These are phyloP conservation scores for Gynandropsis gynandra DNA, from an alignment of 345 rosid species.

Conservation along the genomic window DNA sequence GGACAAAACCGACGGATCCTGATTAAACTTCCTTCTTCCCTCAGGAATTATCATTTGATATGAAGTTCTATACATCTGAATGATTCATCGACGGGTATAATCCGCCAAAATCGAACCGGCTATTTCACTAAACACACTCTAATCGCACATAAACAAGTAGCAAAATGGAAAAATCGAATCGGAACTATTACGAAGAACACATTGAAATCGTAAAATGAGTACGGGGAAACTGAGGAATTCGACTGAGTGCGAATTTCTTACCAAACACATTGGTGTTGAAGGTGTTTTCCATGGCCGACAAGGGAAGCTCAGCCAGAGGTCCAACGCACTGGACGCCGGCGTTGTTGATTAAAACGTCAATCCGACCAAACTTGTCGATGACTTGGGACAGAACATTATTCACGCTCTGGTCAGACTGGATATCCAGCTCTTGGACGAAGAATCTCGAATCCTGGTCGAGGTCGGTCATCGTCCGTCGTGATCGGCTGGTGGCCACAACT, in stretches of 20 bases:
- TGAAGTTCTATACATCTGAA: not conserved
- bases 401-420: constrained; percentile 57
- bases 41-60: not conserved
- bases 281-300: constrained; percentile 47
- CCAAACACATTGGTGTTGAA: constrained; percentile 76
- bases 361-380: constrained; percentile 48
- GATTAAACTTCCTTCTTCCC: not conserved
- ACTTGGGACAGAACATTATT: constrained; percentile 36
- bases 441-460: constrained; percentile 60
- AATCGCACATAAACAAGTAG: too few species aligned
- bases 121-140: constrained; percentile 54
- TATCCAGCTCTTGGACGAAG: constrained; percentile 63
- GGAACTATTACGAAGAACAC: too few species aligned
- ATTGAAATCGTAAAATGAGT: too few species aligned
- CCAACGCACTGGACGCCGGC: constrained; percentile 85
- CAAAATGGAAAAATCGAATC: too few species aligned
- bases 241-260: constrained; percentile 13
- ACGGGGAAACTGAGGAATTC: too few species aligned
- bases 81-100: not conserved
- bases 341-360: constrained; percentile 80
- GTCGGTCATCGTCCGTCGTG: constrained; percentile 54
- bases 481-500: constrained; percentile 73
- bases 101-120: not conserved
- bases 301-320: constrained; percentile 73
- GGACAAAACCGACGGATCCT: too few species aligned